Evolutionary conservation across 2,329 filamentous ascomycete species (phyloP).

Genomic region (Graphilbum ipis-grandicollis): DNA sequence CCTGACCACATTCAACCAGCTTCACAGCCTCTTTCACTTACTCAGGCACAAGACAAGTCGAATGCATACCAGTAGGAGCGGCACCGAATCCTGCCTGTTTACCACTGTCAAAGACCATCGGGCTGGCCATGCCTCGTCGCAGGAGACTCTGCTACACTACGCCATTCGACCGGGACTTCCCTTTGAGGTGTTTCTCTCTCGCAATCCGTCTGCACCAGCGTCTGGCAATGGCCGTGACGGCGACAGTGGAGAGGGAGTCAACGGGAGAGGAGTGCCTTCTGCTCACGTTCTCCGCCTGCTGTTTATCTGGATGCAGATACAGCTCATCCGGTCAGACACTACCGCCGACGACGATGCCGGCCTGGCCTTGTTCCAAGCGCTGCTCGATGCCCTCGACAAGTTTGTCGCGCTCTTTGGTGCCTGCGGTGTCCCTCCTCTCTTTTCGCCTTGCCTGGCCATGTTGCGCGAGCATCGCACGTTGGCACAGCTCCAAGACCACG

Average conservation of each 20-base stretch:
- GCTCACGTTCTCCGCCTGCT: constrained; percentile 2
- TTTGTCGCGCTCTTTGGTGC: constrained; percentile 11
- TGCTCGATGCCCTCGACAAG: constrained; percentile 3
- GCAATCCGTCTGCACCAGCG: too few relatives aligned
- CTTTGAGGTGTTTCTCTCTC: too few relatives aligned
- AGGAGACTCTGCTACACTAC: too few relatives aligned
- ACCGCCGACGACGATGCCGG: background rate
- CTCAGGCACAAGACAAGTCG: too few relatives aligned
- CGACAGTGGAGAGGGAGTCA: background rate
- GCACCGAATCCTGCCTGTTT: too few relatives aligned
- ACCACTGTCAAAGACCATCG: too few relatives aligned
- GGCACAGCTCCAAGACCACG: background rate
- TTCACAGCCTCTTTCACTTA: constrained; percentile 19
- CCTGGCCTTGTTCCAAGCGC: background rate
- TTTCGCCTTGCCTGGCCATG: constrained; percentile 9
- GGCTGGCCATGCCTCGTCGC: too few relatives aligned
- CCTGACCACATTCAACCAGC: constrained; percentile 23
- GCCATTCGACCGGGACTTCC: too few relatives aligned
- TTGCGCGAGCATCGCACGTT: background rate
- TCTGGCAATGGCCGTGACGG: background rate
- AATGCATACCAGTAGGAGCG: too few relatives aligned
- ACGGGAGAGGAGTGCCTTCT: constrained; percentile 3
- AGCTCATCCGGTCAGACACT: background rate
- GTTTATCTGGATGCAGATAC: constrained; percentile 2
- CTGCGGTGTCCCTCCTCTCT: constrained; percentile 12